phyloP scores from a whole-genome alignment of 257 asterid genomes.

The Lycium ferocissimum region DNA sequence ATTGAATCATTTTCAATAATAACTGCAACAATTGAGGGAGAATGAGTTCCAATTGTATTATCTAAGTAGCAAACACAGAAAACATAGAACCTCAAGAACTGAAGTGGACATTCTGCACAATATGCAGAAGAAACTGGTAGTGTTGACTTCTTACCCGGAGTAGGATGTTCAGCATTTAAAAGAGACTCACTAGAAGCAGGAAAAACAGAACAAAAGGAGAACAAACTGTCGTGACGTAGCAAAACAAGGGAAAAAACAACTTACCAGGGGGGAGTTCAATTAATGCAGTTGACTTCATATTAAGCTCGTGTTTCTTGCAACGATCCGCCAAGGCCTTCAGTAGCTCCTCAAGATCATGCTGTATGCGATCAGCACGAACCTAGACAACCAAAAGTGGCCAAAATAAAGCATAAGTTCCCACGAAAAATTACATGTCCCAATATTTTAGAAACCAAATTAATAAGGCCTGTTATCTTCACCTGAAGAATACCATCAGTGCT shows the following conservation, averaged over 20 bases:
- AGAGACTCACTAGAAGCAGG: background rate
- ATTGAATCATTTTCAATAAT: slow-evolving; percentile 11
- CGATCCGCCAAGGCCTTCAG: slow-evolving; percentile 85
- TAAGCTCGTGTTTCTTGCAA: slow-evolving; percentile 76
- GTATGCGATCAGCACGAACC: slow-evolving; percentile 99
- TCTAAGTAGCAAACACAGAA: slow-evolving; percentile 22
- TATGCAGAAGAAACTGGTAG: slow-evolving; percentile 11
- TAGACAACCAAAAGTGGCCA: slow-evolving; percentile 44
- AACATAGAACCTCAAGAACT: background rate
- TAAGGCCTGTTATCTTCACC: slow-evolving; percentile 50
- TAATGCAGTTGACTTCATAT: slow-evolving; percentile 73
- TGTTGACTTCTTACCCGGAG: slow-evolving; percentile 17
- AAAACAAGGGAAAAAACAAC: slow-evolving; percentile 24
- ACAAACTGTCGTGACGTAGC: slow-evolving; percentile 33
- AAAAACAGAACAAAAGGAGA: slow-evolving; percentile 24
- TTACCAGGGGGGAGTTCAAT: slow-evolving; percentile 94
- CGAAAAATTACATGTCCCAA: background rate
- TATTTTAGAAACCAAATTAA: slow-evolving; percentile 2
- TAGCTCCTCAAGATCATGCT: slow-evolving; percentile 94
- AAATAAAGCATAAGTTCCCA: slow-evolving; percentile 27
- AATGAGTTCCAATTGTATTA: slow-evolving; percentile 16
- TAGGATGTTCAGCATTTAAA: slow-evolving; percentile 12
- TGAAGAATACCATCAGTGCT: slow-evolving; percentile 99
- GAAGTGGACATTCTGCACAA: background rate
- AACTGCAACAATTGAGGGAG: slow-evolving; percentile 19